Conservation (phyloP, 176 grass and related monocot species). For the Aechmea fasciata region DNA sequence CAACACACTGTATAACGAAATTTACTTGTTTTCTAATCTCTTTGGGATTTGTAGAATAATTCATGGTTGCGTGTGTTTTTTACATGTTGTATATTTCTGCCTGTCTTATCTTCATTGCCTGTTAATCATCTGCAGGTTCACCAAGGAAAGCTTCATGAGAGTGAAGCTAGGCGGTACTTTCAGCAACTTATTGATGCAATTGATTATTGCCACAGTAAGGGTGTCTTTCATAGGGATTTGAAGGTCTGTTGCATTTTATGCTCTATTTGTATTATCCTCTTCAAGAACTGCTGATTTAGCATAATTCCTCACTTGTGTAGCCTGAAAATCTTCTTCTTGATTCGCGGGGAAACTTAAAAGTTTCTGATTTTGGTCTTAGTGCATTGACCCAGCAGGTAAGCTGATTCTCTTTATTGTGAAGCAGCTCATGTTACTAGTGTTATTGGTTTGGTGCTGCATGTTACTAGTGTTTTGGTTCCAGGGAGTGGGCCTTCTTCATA, state of each 20-base stretch:
- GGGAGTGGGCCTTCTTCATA: conserved; percentile 76
- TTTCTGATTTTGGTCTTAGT: conserved; percentile 95
- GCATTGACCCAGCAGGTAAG: conserved; percentile 71
- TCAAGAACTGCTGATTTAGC: conserved; percentile 5
- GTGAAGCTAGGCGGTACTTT: conserved; percentile 76
- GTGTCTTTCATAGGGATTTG: conserved; percentile 91
- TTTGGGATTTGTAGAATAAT: neutral
- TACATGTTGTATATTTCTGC: neutral
- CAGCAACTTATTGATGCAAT: conserved; percentile 91
- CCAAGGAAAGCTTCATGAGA: conserved; percentile 53
- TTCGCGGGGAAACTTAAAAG: conserved; percentile 68
- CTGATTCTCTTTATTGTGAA: conserved; percentile 13
- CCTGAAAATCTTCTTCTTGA: conserved; percentile 96
- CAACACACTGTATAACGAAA: no score
- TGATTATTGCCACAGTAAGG: conserved; percentile 86
- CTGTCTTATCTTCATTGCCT: neutral
- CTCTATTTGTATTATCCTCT: neutral
- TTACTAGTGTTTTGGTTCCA: conserved; percentile 21
- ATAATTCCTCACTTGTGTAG: conserved; percentile 37
- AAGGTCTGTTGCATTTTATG: conserved; percentile 41
- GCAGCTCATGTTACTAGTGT: conserved; percentile 5
- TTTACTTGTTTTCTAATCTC: no score
- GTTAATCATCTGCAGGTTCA: conserved; percentile 37
- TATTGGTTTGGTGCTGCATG: conserved; percentile 12
- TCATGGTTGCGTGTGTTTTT: neutral